Evolutionary conservation across 1,284 basidiomycete species (phyloP), one percentile per base, ranked within the genome.

Genomic region (Wallemia hederae): DNA sequence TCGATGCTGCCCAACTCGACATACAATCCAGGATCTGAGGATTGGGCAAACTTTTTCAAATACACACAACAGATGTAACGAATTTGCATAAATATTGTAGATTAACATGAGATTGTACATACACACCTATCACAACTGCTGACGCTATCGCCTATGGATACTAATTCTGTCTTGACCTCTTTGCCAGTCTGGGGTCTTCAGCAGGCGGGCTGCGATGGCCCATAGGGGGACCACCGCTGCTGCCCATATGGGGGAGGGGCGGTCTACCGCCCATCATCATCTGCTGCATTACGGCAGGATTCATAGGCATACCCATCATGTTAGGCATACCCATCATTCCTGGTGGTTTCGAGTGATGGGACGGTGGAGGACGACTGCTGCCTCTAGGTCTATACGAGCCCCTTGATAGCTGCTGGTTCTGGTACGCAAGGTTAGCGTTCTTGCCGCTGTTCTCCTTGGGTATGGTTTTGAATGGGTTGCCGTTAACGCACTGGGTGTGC

Each of bases 401-500:
- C 22, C 39, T 49, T 5, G 14, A 17, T n/a, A 49, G n/a, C n/a
- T 49, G 39, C 22, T 49, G 39, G 22, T 49, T 49, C n/a, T 49
- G 39, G 22, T 49, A 49, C 5, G 39, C 39, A 7, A 49, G 39
- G 39, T 49, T 49, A 49, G 39, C 39, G 39, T 49, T 49, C 19
- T 49, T 49, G 11, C 39, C 39, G 39, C 39, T 49, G 39, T 49
- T 49, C 39, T 61, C 66, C 56, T 67, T 67, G 7, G 67, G 67
- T 24, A 66, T 27, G 29, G 67, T 67, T 5, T 64, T 34, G 60
- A 68, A 68, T 3, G 67, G 67, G 58, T 68, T 68, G 1, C 67
- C 67, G 57, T 68, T 67, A 9, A 67, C 67, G 39, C 64, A 64
- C 5, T 66, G 67, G 2, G 66, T 68, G 24, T 67, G 58, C n/a